Percentiles rank a stretch among this genome's conserved stretches.
Conservation (phyloP, 208 protist genomes). For the Lotmaria passim region DNA sequence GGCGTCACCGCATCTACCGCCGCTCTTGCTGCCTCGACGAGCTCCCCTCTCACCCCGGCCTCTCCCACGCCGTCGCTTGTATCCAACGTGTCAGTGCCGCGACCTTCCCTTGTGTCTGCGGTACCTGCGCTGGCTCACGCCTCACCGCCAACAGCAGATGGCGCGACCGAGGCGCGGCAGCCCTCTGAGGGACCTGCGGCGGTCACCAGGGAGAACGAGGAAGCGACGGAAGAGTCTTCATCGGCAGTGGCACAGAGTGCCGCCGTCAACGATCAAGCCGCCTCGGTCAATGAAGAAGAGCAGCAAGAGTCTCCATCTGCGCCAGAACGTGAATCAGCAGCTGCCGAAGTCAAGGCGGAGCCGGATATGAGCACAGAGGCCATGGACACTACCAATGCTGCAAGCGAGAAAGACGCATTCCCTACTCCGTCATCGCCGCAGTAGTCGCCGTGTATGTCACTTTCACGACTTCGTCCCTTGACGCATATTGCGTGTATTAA, state of each 20-base stretch:
- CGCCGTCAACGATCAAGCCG: not conserved
- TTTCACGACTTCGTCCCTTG: too few species aligned
- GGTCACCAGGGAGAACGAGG: not conserved
- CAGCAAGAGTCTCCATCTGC: not conserved
- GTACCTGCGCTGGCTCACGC: not conserved
- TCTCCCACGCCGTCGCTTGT: slow-evolving; percentile 10
- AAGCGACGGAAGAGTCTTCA: not conserved
- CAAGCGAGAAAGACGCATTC: slow-evolving; percentile 6
- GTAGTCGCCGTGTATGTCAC: too few species aligned
- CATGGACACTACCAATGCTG: not conserved
- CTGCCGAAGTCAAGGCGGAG: not conserved
- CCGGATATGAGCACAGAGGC: not conserved
- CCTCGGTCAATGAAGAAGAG: not conserved
- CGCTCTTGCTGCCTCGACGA: not conserved
- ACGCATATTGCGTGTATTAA: too few species aligned
- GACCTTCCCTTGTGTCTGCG: not conserved
- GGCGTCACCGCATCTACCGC: slow-evolving; percentile 2
- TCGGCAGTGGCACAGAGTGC: too few species aligned
- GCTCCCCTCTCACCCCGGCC: slow-evolving; percentile 10
- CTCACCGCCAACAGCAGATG: not conserved
- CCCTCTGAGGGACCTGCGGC: not conserved
- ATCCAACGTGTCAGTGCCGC: not conserved
- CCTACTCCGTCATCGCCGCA: not conserved
- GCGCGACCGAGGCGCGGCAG: not conserved
- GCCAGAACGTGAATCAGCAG: not conserved